Conservation (phyloP, 805 yeast species). For the Myxozyma geophila region DNA sequence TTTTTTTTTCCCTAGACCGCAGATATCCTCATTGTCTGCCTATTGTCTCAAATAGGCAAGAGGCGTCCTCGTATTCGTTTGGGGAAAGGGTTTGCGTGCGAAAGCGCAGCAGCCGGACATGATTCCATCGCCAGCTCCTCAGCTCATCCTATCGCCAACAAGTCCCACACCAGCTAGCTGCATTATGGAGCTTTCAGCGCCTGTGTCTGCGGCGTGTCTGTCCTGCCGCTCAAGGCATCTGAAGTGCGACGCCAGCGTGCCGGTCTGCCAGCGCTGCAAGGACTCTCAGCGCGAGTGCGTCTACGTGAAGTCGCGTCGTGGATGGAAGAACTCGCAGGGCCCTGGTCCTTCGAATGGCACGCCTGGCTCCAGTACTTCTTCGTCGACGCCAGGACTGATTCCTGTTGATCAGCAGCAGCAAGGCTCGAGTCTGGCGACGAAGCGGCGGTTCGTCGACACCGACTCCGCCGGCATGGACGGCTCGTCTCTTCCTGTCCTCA, state of each 20-base stretch:
- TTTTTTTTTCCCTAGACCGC: too few species aligned
- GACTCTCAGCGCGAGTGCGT: conserved; percentile 28
- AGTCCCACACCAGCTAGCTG: neutral
- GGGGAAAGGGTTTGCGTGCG: too few species aligned
- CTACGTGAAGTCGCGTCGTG: conserved; percentile 33
- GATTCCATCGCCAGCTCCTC: neutral
- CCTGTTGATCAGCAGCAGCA: neutral
- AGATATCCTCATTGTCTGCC: too few species aligned
- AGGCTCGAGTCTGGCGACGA: neutral
- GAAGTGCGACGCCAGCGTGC: conserved; percentile 29
- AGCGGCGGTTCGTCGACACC: conserved; percentile 8
- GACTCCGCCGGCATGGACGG: neutral
- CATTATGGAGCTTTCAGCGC: conserved; percentile 17
- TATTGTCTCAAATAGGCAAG: too few species aligned
- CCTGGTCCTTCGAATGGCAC: neutral
- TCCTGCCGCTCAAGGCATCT: conserved; percentile 35
- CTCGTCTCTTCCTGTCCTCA: neutral
- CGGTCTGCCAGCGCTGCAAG: conserved; percentile 26
- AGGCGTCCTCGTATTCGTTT: too few species aligned
- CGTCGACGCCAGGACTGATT: neutral
- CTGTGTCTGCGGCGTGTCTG: conserved; percentile 27
- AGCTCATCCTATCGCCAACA: neutral
- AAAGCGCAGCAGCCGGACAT: too few species aligned
- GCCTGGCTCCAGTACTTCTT: neutral
- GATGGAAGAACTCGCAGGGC: conserved; percentile 21